Evolutionary conservation across 192 early-diverging fungal species (phyloP).

Genomic region (Spizellomyces sp.): DNA sequence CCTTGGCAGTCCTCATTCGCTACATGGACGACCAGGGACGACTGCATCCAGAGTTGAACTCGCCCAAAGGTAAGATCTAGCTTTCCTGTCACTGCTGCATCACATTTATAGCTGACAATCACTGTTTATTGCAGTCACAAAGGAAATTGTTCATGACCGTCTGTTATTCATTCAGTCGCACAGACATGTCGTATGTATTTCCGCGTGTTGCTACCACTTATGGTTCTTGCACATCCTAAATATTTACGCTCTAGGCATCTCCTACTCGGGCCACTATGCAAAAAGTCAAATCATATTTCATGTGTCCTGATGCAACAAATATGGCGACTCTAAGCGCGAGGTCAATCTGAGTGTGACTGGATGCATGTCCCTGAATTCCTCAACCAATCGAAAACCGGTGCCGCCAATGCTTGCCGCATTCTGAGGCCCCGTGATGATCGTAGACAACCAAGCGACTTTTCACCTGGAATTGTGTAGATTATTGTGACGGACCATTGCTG

Average conservation of each 20-base stretch:
- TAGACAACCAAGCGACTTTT: too few species aligned
- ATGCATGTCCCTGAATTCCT: too few species aligned
- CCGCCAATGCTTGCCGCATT: too few species aligned
- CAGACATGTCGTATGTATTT: conserved; percentile 52
- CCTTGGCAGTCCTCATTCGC: conserved; percentile 62
- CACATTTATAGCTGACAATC: neutral
- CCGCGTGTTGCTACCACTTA: neutral
- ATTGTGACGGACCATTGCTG: too few species aligned
- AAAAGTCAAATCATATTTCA: conserved; percentile 74
- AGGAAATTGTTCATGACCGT: conserved; percentile 65
- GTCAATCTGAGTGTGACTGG: neutral
- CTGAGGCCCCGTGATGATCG: too few species aligned
- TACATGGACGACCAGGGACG: conserved; percentile 22
- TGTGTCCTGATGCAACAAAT: conserved; percentile 38
- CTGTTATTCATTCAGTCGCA: conserved; percentile 69
- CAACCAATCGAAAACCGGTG: too few species aligned
- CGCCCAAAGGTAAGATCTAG: too few species aligned
- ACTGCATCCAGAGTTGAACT: neutral
- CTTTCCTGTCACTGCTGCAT: neutral
- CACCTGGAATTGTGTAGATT: too few species aligned
- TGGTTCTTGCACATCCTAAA: neutral
- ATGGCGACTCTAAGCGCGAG: neutral
- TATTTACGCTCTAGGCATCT: conserved; percentile 48
- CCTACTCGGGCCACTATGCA: conserved; percentile 78
- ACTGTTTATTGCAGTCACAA: conserved; percentile 41